Percentiles rank a stretch among this genome's conserved stretches.
Conservation (phyloP, 2,329 filamentous ascomycete species). For the Aspergillus sp. region DNA sequence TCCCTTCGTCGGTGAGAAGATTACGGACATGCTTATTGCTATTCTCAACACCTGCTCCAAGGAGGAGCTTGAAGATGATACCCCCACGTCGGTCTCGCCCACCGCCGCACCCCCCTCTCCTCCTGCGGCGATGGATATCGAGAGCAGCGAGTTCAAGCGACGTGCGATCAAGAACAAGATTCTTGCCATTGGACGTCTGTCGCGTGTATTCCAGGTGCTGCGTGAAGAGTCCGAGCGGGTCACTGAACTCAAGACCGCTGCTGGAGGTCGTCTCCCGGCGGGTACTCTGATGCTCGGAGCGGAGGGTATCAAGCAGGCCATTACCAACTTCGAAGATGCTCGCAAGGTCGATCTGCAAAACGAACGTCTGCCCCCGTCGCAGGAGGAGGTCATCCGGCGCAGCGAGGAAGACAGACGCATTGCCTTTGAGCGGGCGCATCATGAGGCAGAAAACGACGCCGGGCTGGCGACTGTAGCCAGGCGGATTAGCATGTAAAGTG, state of each 20-base stretch:
- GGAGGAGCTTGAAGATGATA: conserved; percentile 91
- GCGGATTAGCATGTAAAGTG: conserved; percentile 91
- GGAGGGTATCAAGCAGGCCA: conserved; percentile 98
- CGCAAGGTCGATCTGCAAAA: conserved; percentile 97
- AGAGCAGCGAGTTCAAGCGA: conserved; percentile 90
- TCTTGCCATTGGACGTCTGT: conserved; percentile 91
- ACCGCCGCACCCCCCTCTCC: conserved; percentile 74
- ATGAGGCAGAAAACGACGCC: conserved; percentile 89
- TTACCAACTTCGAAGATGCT: conserved; percentile 94
- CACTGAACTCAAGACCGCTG: conserved; percentile 95
- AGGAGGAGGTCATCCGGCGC: conserved; percentile 85
- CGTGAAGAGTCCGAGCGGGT: conserved; percentile 96
- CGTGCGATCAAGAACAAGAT: conserved; percentile 99
- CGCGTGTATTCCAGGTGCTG: conserved; percentile 96
- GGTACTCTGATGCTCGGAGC: conserved; percentile 97
- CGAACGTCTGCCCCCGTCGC: conserved; percentile 85
- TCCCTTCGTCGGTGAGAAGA: conserved; percentile 97
- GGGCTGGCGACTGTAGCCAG: conserved; percentile 83
- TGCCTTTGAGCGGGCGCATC: conserved; percentile 80
- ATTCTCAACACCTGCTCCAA: conserved; percentile 99
- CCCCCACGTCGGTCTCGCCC: conserved; percentile 69
- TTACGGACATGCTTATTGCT: conserved; percentile 98
- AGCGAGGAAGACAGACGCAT: conserved; percentile 78
- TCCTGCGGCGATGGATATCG: conserved; percentile 70
- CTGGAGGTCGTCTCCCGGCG: conserved; percentile 86